Evolutionary conservation across 495 filamentous ascomycete genomes (phyloP).

Genomic region (Bacidia gigantensis): DNA sequence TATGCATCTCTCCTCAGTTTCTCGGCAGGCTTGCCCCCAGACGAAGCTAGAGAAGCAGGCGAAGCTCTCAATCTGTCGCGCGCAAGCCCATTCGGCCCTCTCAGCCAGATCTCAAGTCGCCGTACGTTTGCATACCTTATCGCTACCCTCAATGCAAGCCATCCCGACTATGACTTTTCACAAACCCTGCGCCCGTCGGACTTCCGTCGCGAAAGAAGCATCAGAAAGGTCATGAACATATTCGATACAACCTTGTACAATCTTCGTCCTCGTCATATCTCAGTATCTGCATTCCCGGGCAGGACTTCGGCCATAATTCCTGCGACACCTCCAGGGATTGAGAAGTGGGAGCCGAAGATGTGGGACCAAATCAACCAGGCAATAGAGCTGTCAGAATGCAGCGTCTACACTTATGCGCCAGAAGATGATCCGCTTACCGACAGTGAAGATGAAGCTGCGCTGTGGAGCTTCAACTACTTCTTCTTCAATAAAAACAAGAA

Average conservation of each 20-base stretch:
- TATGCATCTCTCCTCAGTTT: constrained; percentile 76
- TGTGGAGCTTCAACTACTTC: constrained; percentile 94
- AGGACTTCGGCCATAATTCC: constrained; percentile 18
- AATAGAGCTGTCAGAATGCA: constrained; percentile 77
- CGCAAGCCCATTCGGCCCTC: constrained; percentile 77
- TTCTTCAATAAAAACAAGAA: constrained; percentile 91
- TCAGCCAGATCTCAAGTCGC: constrained; percentile 74
- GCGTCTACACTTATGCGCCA: constrained; percentile 71
- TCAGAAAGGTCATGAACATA: constrained; percentile 65
- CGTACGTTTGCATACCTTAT: constrained; percentile 92
- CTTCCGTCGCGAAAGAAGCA: constrained; percentile 64
- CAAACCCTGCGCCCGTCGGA: constrained; percentile 75
- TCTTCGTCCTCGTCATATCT: constrained; percentile 47
- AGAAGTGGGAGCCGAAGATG: constrained; percentile 68
- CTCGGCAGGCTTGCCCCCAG: constrained; percentile 67
- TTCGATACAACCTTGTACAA: constrained; percentile 78
- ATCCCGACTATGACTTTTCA: constrained; percentile 96
- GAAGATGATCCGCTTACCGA: constrained; percentile 58
- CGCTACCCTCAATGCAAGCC: constrained; percentile 91
- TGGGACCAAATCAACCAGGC: constrained; percentile 86
- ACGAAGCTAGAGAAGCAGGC: constrained; percentile 42
- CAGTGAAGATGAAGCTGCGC: constrained; percentile 47
- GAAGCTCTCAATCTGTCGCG: constrained; percentile 62
- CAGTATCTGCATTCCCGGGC: constrained; percentile 14
- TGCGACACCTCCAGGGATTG: constrained; percentile 22